These are phyloP conservation scores for Murraya paniculata DNA, from an alignment of 345 rosid species.

Conservation along the genomic window DNA sequence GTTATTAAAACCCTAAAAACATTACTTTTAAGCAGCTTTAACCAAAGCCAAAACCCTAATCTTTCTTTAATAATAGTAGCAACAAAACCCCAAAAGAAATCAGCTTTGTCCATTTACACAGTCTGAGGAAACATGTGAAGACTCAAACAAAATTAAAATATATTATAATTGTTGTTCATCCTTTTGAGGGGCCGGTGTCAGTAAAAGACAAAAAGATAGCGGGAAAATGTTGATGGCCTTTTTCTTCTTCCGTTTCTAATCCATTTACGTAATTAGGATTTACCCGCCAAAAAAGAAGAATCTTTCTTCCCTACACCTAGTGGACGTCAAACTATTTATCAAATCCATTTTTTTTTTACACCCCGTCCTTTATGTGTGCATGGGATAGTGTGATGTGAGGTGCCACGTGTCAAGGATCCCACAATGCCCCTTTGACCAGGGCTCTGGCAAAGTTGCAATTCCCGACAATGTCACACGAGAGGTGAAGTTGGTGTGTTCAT, in stretches of 20 bases:
- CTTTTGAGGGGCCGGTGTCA: slow-evolving; percentile 29
- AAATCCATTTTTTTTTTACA: slow-evolving; percentile 35
- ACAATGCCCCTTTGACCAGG: slow-evolving; percentile 22
- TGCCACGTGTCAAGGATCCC: slow-evolving; percentile 22
- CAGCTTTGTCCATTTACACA: slow-evolving; percentile 18
- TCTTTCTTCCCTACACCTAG: slow-evolving; percentile 17
- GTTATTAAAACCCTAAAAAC: slow-evolving; percentile 14
- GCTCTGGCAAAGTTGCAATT: not conserved
- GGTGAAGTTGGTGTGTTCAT: slow-evolving; percentile 27
- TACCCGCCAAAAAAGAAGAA: slow-evolving; percentile 56
- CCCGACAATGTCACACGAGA: slow-evolving; percentile 1
- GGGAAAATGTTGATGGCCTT: slow-evolving; percentile 31
- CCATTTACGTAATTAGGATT: slow-evolving; percentile 21
- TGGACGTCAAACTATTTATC: slow-evolving; percentile 56
- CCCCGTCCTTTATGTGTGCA: not conserved
- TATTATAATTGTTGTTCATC: slow-evolving; percentile 6
- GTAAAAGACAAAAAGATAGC: slow-evolving; percentile 24
- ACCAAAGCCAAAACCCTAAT: slow-evolving; percentile 27
- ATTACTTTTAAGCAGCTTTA: slow-evolving; percentile 20
- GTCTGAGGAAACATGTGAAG: slow-evolving; percentile 30
- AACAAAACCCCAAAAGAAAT: slow-evolving; percentile 24
- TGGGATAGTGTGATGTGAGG: not conserved
- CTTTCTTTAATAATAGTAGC: slow-evolving; percentile 30
- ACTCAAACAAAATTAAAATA: slow-evolving; percentile 13
- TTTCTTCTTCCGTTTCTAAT: not conserved